Percentiles rank a stretch among this genome's conserved stretches.
These are phyloP conservation scores for Pichia sp. DNA, from an alignment of 1,139 yeast genomes.

Conservation along the genomic window DNA sequence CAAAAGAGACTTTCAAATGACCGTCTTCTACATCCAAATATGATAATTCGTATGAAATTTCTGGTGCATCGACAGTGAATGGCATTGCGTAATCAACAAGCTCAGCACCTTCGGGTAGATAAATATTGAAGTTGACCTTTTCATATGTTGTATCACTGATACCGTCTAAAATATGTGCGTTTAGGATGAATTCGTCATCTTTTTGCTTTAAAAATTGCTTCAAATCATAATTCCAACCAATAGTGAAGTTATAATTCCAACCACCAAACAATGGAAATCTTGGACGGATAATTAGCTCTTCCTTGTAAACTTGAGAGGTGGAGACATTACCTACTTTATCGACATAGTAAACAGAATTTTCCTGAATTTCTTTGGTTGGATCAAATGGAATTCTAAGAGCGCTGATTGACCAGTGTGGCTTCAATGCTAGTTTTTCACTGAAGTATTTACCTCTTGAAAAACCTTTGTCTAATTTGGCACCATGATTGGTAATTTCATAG, in stretches of 20 bases:
- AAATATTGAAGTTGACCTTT: constrained; percentile 50
- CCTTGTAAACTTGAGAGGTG: constrained; percentile 47
- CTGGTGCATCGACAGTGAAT: constrained; percentile 32
- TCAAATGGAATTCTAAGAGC: constrained; percentile 46
- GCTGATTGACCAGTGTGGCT: constrained; percentile 41
- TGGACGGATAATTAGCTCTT: constrained; percentile 61
- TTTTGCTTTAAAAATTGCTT: constrained; percentile 34
- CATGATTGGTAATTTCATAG: constrained; percentile 72
- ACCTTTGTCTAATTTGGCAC: constrained; percentile 58
- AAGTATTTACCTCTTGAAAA: constrained; percentile 77
- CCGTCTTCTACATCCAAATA: constrained; percentile 76
- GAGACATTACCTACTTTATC: constrained; percentile 96
- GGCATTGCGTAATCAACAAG: constrained; percentile 54
- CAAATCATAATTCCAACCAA: constrained; percentile 77
- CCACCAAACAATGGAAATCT: constrained; percentile 93
- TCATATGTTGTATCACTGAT: constrained; percentile 63
- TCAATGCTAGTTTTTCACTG: constrained; percentile 37
- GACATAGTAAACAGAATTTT: constrained; percentile 51
- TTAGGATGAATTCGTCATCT: constrained; percentile 43
- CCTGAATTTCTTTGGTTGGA: constrained; percentile 30
- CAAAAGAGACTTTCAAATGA: constrained; percentile 66
- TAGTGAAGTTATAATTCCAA: constrained; percentile 91
- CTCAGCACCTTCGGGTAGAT: constrained; percentile 84
- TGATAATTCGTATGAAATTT: constrained; percentile 41
- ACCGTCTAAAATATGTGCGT: constrained; percentile 69